These are phyloP conservation scores for Somion occarium DNA, from an alignment of 1,284 basidiomycete species.

Conservation along the genomic window DNA sequence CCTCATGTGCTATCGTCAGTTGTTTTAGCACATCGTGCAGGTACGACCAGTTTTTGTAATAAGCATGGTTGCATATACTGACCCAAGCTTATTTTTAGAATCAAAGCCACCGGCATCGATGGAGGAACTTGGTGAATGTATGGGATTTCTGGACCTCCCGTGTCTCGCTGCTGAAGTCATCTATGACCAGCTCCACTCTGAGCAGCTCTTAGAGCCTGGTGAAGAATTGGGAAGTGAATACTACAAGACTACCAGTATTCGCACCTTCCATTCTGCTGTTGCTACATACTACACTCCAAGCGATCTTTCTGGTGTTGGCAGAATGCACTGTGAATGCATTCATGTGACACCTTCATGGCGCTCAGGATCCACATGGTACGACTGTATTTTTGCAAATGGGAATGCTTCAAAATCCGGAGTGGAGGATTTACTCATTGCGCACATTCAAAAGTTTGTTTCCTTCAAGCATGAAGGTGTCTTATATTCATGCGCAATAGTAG, in stretches of 20 bases:
- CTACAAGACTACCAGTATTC: background rate
- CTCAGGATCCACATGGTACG: background rate
- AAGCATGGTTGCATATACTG: background rate
- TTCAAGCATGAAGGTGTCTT: background rate
- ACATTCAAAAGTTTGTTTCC: slow-evolving; percentile 6
- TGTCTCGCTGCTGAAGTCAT: slow-evolving; percentile 1
- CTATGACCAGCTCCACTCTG: slow-evolving; percentile 5
- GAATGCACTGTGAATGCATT: slow-evolving; percentile 23
- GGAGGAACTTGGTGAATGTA: background rate
- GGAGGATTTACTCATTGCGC: slow-evolving; percentile 7
- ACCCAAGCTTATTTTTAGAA: background rate
- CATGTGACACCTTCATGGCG: slow-evolving; percentile 12
- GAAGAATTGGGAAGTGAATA: background rate
- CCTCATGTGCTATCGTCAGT: background rate
- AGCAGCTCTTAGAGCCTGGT: background rate
- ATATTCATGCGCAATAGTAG: slow-evolving; percentile 10
- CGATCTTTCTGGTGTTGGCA: slow-evolving; percentile 17
- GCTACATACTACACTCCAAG: slow-evolving; percentile 20
- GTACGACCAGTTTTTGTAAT: background rate
- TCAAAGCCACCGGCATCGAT: background rate
- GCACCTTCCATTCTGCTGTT: background rate
- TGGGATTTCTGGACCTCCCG: background rate
- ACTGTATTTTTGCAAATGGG: slow-evolving; percentile 11
- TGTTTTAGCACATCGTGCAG: background rate
- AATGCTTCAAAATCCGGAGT: background rate